Conservation (phyloP, 495 filamentous ascomycete species). For the Cetradonia linearis region DNA sequence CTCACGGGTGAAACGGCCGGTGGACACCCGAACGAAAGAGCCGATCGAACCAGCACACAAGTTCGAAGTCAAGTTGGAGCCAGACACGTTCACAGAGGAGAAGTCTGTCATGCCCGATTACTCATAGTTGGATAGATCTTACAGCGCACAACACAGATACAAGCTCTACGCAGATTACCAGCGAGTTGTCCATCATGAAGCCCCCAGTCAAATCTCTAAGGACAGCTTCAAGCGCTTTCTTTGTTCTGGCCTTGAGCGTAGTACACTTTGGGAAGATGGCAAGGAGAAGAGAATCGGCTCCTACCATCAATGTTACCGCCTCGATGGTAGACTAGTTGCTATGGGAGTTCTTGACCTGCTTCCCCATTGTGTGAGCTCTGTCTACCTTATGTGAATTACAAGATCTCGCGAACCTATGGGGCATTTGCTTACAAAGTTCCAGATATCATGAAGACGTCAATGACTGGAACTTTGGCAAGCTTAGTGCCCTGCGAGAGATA, state of each 20-base stretch:
- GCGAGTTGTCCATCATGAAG: conserved; percentile 65
- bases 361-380: conserved; percentile 78
- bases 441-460: conserved; percentile 75
- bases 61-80: conserved; percentile 71
- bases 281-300: conserved; percentile 59
- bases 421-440: conserved; percentile 1
- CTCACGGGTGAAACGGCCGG: conserved; percentile 42
- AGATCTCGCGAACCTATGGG: neutral
- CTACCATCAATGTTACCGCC: conserved; percentile 90
- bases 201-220: conserved; percentile 51
- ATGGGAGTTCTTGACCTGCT: conserved; percentile 83
- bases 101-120: conserved; percentile 46
- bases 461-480: conserved; percentile 72
- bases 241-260: conserved; percentile 67
- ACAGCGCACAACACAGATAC: conserved; percentile 32
- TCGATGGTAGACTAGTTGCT: conserved; percentile 81
- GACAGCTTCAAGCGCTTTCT: conserved; percentile 73
- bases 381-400: conserved; percentile 68
- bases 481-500: conserved; percentile 79
- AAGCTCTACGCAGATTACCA: conserved; percentile 81
- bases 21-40: conserved; percentile 42
- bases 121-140: neutral
- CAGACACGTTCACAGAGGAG: conserved; percentile 71
- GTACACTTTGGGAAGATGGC: conserved; percentile 34
- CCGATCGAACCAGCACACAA: conserved; percentile 63